Percentiles rank a stretch among this genome's conserved stretches.
These are phyloP conservation scores for Yamadazyma taylorii DNA, from an alignment of 1,139 yeast species.

Conservation along the genomic window DNA sequence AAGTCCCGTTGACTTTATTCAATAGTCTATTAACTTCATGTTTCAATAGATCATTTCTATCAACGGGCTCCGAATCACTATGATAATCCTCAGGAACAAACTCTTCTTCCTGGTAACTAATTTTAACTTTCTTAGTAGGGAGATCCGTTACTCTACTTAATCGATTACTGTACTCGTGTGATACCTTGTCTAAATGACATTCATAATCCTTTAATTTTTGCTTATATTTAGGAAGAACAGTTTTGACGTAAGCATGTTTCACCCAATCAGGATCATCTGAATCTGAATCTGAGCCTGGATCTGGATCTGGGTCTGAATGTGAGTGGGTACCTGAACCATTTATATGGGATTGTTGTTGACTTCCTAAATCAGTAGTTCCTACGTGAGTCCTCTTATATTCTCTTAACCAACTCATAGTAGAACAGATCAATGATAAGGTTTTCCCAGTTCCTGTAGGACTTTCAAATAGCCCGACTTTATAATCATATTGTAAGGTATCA, in stretches of 20 bases:
- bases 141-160: slow-evolving; percentile 13
- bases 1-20: slow-evolving; percentile 20
- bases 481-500: slow-evolving; percentile 54
- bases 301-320: no score
- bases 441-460: slow-evolving; percentile 97
- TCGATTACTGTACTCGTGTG: slow-evolving; percentile 14
- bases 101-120: slow-evolving; percentile 24
- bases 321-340: no score
- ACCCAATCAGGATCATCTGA: slow-evolving; percentile 64
- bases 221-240: slow-evolving; percentile 30
- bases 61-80: slow-evolving; percentile 29
- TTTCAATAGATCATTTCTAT: slow-evolving; percentile 30
- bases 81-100: slow-evolving; percentile 44
- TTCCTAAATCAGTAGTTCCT: background rate
- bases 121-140: slow-evolving; percentile 9
- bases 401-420: slow-evolving; percentile 84
- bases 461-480: slow-evolving; percentile 80
- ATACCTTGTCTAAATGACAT: slow-evolving; percentile 28
- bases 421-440: slow-evolving; percentile 82
- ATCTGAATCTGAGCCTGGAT: no score
- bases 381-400: slow-evolving; percentile 43
- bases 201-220: slow-evolving; percentile 42
- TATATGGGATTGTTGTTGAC: no score
- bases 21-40: slow-evolving; percentile 46
- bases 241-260: slow-evolving; percentile 39